phyloP scores from a whole-genome alignment of 768 basidiomycete genomes.

The Lactarius hengduanensis region DNA sequence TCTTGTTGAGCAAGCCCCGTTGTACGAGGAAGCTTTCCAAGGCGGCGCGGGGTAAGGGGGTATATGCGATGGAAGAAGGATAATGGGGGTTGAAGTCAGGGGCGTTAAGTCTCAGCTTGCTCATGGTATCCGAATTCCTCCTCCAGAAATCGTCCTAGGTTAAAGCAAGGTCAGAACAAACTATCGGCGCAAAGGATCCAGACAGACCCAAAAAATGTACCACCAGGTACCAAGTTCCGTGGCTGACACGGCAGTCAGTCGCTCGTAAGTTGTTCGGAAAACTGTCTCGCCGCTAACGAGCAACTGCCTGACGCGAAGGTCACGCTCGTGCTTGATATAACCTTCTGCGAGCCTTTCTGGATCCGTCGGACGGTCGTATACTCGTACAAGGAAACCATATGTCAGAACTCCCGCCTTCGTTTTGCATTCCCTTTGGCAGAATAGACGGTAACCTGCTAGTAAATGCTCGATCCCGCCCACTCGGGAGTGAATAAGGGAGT shows the following conservation, averaged over 20 bases:
- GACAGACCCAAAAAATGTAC: conserved; percentile 74
- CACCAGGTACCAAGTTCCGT: conserved; percentile 64
- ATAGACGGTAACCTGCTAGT: conserved; percentile 51
- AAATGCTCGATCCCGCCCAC: conserved; percentile 46
- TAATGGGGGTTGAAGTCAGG: conserved; percentile 72
- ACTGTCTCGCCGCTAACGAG: conserved; percentile 46
- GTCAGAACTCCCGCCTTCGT: conserved; percentile 55
- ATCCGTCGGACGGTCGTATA: conserved; percentile 57
- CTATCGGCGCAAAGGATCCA: background rate
- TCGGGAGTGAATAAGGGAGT: conserved; percentile 45
- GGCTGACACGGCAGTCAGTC: conserved; percentile 49
- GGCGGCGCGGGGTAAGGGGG: conserved; percentile 59
- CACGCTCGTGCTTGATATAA: conserved; percentile 49
- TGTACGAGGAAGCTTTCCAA: conserved; percentile 65
- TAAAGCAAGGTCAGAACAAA: background rate
- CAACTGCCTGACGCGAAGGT: conserved; percentile 54
- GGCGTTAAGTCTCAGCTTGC: conserved; percentile 46
- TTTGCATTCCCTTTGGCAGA: conserved; percentile 47
- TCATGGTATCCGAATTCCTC: conserved; percentile 60
- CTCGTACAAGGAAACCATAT: conserved; percentile 59
- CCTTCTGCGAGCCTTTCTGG: conserved; percentile 45
- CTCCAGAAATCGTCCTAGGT: conserved; percentile 73
- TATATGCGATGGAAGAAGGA: conserved; percentile 68
- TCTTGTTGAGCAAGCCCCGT: conserved; percentile 54
- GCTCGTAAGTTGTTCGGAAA: conserved; percentile 51